These are phyloP conservation scores for Lasiosphaeria hispida DNA, from an alignment of 495 filamentous ascomycete genomes.

Conservation along the genomic window DNA sequence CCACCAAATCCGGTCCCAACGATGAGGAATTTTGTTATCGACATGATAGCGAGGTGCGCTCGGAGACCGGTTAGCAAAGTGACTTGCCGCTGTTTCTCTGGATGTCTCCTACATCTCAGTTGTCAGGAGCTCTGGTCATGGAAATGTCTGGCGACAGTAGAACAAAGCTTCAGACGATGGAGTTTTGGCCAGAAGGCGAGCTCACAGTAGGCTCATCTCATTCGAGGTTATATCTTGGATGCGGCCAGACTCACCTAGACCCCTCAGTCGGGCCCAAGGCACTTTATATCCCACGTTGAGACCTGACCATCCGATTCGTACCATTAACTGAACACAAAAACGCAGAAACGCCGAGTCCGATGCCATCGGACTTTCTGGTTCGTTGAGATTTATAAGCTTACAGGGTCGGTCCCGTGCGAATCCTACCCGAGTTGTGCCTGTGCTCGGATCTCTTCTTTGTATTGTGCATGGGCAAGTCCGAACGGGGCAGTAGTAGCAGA, in stretches of 20 bases:
- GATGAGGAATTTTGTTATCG: constrained; percentile 1
- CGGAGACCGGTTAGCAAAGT: no score
- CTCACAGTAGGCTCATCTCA: no score
- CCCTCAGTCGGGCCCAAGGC: no score
- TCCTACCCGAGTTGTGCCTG: background rate
- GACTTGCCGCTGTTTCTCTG: no score
- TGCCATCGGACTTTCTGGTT: background rate
- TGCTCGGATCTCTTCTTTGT: background rate
- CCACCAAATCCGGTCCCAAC: constrained; percentile 1
- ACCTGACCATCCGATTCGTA: background rate
- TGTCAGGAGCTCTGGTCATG: background rate
- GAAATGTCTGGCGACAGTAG: no score
- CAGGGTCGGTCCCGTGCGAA: constrained; percentile 4
- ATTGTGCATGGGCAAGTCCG: background rate
- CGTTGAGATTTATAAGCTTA: constrained; percentile 1
- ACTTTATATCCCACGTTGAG: no score
- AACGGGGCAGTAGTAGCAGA: background rate
- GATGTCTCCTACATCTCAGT: background rate
- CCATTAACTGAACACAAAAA: background rate
- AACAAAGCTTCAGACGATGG: no score
- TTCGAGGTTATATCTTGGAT: no score
- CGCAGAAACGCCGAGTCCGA: background rate
- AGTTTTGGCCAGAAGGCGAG: no score
- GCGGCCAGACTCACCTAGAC: no score
- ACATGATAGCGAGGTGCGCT: no score